Evolutionary conservation across 2,329 filamentous ascomycete genomes (phyloP), one percentile per base, ranked within the genome.

Genomic region (Phyllosticta paracitricarpa): DNA sequence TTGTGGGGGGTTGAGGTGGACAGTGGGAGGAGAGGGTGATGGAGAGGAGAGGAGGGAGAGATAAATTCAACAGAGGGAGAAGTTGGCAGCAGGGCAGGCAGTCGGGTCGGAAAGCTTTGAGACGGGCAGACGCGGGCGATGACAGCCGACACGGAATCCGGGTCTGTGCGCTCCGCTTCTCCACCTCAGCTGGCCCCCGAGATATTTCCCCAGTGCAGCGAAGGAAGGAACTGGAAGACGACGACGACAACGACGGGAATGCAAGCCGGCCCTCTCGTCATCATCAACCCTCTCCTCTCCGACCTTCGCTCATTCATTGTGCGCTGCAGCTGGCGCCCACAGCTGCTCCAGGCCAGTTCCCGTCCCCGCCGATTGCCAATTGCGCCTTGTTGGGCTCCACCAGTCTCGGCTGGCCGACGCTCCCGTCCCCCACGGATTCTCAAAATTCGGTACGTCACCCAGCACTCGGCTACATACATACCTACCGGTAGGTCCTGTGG

Each of bases 1-100:
- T 96, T 79, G 79, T 68, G 70, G 67, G 70, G 69, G 67, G 65
- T 61, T 68, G 6, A 70, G 64, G 62, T 26, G 61, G 62, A 64
- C 64, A 65, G 70, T 69, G 68, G 63, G 65, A 69, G 68, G 66
- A 65, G 71, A 70, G 72, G 69, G 73, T 67, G 69, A 73, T 64
- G 71, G 67, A 69, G 70, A 69, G 66, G 64, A 40, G 64, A 61
- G 28, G 63, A 61, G 66, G 66, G 61, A 64, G 68, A 67, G 69
- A 70, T 68, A 67, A 68, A 66, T 61, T 22, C 52, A 61, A 53
- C 51, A 54, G 54, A 30, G 54, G 53, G 59, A 61, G 54, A 54
- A 54, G 55, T 54, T 57, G 60, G 51, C 55, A 33, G 65, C 64
- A 65, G 65, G 68, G 9, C 28, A 30, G 19, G 19, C 19, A 6